Evolutionary conservation across 2,329 filamentous ascomycete species (phyloP), one percentile per base, ranked within the genome.

Genomic region (Lanzia echinophila): DNA sequence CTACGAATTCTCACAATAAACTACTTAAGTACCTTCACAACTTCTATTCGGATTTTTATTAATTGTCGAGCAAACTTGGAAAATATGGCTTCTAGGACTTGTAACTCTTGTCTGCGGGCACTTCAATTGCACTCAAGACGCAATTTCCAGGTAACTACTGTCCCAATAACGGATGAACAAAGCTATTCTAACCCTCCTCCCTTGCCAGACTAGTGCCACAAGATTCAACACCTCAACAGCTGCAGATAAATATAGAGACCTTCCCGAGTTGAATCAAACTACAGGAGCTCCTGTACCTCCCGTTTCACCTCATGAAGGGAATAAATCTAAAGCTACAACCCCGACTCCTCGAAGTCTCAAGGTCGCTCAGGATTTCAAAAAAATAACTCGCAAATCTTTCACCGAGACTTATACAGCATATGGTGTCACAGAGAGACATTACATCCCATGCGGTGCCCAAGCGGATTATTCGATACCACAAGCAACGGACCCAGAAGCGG

Each of bases 321-420:
- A 53, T 7, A 34, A 36, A 17, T 2, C 51, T 20, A 61, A 58
- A 31, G 13, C 28, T 11, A 22, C 39, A 8, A 17, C 45, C 8
- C 39, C 28, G 7, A 45, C 36, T n/a, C 50, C 53, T 41, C 42
- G 38, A 44, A 58, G 31, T 22, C 33, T 53, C 46, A 59, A 57
- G 53, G 47, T 50, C 49, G 56, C 56, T 8, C 34, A 24, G 46
- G 56, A 54, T 31, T 32, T 60, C 39, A 50, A 45, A 41, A 59
- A 53, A 19, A 45, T 57, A 13, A 47, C 57, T 5, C 55, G 54
- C 48, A 60, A 46, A 44, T 53, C 73, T 33, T 45, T 55, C 1
- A 78, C 77, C 8, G 82, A 85, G 64, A 83, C 82, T 12, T 96
- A 96, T 69, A 80, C 87, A 52, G 87, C 90, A 33, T 88, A 94